phyloP scores from a whole-genome alignment of 768 basidiomycete genomes.

The Suillus discolor region DNA sequence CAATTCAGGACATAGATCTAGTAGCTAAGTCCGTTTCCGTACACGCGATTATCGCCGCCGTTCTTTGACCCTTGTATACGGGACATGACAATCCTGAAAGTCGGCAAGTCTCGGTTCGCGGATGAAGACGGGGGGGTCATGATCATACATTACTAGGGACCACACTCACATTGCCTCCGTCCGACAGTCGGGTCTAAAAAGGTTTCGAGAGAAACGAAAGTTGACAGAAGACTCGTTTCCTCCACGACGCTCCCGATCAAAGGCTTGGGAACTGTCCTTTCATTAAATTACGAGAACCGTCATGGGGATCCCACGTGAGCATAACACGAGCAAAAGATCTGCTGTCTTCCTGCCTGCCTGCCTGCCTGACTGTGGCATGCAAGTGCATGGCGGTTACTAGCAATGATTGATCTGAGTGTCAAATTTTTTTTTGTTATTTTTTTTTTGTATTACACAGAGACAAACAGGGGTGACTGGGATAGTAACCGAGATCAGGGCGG shows the following conservation, averaged over 20 bases:
- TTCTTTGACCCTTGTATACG: not conserved
- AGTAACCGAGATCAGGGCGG: not conserved
- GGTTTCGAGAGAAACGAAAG: constrained; percentile 16
- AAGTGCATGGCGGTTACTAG: too few species aligned
- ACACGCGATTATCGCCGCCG: constrained; percentile 19
- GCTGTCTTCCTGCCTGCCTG: not conserved
- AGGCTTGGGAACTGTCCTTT: constrained; percentile 24
- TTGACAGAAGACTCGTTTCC: constrained; percentile 22
- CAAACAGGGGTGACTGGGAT: not conserved
- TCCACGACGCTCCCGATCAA: constrained; percentile 25
- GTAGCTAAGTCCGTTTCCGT: constrained; percentile 31
- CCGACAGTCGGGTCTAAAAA: constrained; percentile 13
- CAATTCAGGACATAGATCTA: constrained; percentile 23
- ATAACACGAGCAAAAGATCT: not conserved
- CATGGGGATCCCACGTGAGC: constrained; percentile 13
- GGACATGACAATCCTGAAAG: not conserved
- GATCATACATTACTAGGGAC: not conserved
- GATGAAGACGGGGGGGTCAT: constrained; percentile 8
- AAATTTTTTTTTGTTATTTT: too few species aligned
- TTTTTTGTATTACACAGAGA: not conserved
- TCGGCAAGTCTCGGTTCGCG: constrained; percentile 10
- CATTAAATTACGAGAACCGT: constrained; percentile 24
- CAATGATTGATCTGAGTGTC: not conserved
- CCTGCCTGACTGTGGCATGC: not conserved
- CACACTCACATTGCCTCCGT: constrained; percentile 24